phyloP scores from a whole-genome alignment of 768 basidiomycete species.

The Boletus rufocinnamomeus region DNA sequence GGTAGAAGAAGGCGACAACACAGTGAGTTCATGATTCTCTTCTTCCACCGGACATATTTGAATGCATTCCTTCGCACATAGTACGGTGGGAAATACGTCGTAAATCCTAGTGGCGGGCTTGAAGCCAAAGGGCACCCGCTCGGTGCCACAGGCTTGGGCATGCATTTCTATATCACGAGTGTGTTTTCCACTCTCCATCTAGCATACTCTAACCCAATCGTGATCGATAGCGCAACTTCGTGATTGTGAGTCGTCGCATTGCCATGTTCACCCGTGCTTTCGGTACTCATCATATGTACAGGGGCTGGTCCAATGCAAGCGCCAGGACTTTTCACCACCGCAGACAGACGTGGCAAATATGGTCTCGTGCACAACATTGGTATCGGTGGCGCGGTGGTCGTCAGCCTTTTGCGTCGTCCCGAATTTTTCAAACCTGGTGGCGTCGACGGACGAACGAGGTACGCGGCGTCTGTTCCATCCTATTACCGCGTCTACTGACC shows the following conservation, averaged over 20 bases:
- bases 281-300: conserved; percentile 23
- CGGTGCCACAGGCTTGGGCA: conserved; percentile 79
- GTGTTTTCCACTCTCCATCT: too few relatives aligned
- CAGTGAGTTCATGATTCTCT: conserved; percentile 46
- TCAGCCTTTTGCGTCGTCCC: conserved; percentile 73
- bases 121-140: conserved; percentile 90
- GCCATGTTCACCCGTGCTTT: background rate
- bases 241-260: conserved; percentile 46
- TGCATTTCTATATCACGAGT: conserved; percentile 89
- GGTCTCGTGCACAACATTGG: conserved; percentile 85
- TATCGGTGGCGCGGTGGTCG: conserved; percentile 77
- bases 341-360: conserved; percentile 72
- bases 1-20: conserved; percentile 80
- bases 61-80: conserved; percentile 25
- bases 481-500: background rate
- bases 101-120: conserved; percentile 84
- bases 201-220: background rate
- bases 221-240: conserved; percentile 65
- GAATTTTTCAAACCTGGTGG: conserved; percentile 74
- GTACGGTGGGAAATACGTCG: conserved; percentile 84
- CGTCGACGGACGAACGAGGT: conserved; percentile 67
- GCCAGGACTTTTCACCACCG: conserved; percentile 60
- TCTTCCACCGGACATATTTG: background rate
- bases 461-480: conserved; percentile 5
- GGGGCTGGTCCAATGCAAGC: conserved; percentile 89